Percentiles rank a stretch among this genome's conserved stretches.
These are phyloP conservation scores for Roridomyces roridus DNA, from an alignment of 768 basidiomycete species.

Conservation along the genomic window DNA sequence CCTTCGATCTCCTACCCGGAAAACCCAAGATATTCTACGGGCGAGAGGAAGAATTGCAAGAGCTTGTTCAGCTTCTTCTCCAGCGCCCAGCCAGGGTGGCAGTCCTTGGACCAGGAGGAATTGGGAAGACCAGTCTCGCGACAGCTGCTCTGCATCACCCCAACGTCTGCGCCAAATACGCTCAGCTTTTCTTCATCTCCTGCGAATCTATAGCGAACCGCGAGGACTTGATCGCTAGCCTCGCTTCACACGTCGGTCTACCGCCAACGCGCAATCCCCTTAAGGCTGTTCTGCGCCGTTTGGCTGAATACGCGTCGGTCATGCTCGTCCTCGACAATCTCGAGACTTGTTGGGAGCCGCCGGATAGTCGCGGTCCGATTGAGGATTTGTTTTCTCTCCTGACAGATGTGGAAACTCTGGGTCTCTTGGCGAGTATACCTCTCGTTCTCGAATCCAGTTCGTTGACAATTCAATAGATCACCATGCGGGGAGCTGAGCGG, in stretches of 20 bases:
- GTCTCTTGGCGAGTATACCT: conserved; percentile 3
- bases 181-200: conserved; percentile 10
- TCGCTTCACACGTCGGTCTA: too few species aligned
- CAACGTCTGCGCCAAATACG: conserved; percentile 4
- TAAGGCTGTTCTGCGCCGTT: too few species aligned
- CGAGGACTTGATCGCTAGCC: too few species aligned
- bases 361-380: neutral
- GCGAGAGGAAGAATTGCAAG: conserved; percentile 1
- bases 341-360: conserved; percentile 14
- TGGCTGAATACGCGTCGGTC: too few species aligned
- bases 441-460: neutral
- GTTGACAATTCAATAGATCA: conserved; percentile 2
- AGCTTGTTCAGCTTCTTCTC: conserved; percentile 7
- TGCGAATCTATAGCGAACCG: conserved; percentile 7
- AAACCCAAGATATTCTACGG: too few species aligned
- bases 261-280: too few species aligned
- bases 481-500: conserved; percentile 13
- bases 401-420: conserved; percentile 6
- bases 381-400: conserved; percentile 17
- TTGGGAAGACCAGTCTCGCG: conserved; percentile 14
- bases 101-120: too few species aligned
- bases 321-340: conserved; percentile 17
- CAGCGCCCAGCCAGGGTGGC: conserved; percentile 15
- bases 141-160: conserved; percentile 13
- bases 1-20: conserved; percentile 6